These are phyloP conservation scores for Hirsutella thompsonii DNA, from an alignment of 2,329 filamentous ascomycete species.

Conservation along the genomic window DNA sequence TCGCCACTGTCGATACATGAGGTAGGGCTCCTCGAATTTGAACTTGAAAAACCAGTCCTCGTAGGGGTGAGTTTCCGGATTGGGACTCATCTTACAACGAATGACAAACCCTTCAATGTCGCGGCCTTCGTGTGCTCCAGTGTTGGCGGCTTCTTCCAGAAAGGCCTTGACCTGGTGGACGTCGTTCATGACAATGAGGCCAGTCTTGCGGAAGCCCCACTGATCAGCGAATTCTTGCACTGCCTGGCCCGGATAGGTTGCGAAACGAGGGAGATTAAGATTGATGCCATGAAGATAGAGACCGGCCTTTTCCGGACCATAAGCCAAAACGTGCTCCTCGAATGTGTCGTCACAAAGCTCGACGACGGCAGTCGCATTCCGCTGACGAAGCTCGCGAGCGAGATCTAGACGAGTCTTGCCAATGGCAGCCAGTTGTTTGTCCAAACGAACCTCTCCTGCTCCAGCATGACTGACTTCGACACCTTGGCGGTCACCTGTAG, in stretches of 20 bases:
- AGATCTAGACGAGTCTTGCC: constrained; percentile 72
- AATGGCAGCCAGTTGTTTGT: constrained; percentile 62
- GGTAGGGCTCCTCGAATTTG: constrained; percentile 97
- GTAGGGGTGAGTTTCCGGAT: constrained; percentile 40
- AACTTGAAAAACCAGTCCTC: constrained; percentile 99
- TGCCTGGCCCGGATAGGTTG: constrained; percentile 69
- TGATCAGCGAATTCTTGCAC: constrained; percentile 81
- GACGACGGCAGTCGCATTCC: constrained; percentile 89
- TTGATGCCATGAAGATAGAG: constrained; percentile 96
- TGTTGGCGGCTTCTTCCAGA: constrained; percentile 73
- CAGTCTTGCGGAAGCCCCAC: constrained; percentile 90
- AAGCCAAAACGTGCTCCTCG: constrained; percentile 92
- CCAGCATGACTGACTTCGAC: constrained; percentile 65
- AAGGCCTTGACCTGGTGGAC: constrained; percentile 64
- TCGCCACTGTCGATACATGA: constrained; percentile 98
- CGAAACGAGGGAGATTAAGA: constrained; percentile 84
- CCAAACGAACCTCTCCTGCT: constrained; percentile 71
- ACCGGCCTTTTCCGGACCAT: constrained; percentile 69
- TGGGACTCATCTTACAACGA: constrained; percentile 60
- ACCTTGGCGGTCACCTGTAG: constrained; percentile 69
- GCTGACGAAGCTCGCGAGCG: constrained; percentile 57
- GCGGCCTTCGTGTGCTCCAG: constrained; percentile 76
- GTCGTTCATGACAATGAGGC: constrained; percentile 65
- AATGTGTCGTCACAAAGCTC: constrained; percentile 94
- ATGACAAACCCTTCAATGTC: constrained; percentile 97